Conservation (phyloP, 345 rosid genomes). For the Eucalyptus urophylla region DNA sequence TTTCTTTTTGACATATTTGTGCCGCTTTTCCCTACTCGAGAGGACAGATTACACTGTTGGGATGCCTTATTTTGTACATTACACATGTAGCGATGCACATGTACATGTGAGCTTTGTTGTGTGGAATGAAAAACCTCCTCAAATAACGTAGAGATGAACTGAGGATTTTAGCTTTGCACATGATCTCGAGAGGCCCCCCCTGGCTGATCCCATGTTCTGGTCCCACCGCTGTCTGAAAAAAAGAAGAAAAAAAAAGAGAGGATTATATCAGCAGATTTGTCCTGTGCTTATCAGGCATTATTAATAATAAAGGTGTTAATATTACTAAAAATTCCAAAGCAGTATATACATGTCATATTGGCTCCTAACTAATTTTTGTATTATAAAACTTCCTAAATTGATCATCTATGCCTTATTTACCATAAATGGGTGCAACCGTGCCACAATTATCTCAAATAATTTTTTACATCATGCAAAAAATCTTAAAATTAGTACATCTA, state of each 20-base stretch:
- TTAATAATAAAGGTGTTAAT: background rate
- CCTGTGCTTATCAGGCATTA: rapidly evolving
- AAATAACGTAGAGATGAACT: background rate
- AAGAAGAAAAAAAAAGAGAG: too few relatives aligned
- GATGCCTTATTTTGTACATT: background rate
- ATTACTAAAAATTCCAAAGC: too few relatives aligned
- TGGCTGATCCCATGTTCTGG: background rate
- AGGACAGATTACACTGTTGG: background rate
- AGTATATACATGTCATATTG: rapidly evolving
- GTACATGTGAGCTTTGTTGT: background rate
- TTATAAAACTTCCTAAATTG: too few relatives aligned
- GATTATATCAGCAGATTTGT: background rate
- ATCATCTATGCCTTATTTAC: rapidly evolving
- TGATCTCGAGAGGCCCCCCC: background rate
- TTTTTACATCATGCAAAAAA: too few relatives aligned
- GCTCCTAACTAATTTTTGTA: rapidly evolving
- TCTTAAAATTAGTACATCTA: too few relatives aligned
- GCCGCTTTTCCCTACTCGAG: background rate
- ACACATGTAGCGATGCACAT: background rate
- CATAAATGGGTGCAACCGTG: rapidly evolving
- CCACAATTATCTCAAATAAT: too few relatives aligned
- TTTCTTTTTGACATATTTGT: background rate
- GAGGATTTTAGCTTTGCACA: background rate
- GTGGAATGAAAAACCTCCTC: background rate
- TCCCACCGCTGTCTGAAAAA: background rate